Conservation (phyloP, 495 filamentous ascomycete genomes). For the Trichoderma virens region DNA sequence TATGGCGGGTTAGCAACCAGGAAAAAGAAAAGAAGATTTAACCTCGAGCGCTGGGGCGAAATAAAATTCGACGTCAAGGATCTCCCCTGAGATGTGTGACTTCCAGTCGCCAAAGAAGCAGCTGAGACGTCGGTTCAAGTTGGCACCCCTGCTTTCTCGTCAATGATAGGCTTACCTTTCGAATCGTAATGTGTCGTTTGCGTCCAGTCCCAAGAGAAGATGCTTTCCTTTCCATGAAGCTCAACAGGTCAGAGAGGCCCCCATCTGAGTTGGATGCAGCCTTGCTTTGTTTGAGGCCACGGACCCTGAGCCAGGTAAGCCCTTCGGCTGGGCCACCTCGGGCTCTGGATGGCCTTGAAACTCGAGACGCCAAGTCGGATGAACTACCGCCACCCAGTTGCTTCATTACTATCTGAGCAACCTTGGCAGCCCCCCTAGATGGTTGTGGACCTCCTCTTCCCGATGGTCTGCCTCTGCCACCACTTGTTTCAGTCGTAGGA, state of each 20-base stretch:
- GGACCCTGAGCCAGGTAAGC: conserved; percentile 44
- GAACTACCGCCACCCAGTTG: conserved; percentile 23
- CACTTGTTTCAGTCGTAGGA: neutral
- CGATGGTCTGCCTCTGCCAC: conserved; percentile 19
- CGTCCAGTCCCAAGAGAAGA: conserved; percentile 25
- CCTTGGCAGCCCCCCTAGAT: conserved; percentile 24
- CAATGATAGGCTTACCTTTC: conserved; percentile 67
- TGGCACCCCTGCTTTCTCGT: conserved; percentile 9
- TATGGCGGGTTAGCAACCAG: conserved; percentile 61
- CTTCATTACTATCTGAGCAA: conserved; percentile 26
- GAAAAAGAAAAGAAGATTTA: neutral
- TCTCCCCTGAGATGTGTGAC: neutral
- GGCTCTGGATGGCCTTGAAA: conserved; percentile 7
- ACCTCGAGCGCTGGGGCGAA: conserved; percentile 25
- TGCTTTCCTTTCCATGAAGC: conserved; percentile 78
- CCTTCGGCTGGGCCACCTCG: conserved; percentile 12
- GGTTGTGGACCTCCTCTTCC: conserved; percentile 7
- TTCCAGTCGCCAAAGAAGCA: conserved; percentile 3
- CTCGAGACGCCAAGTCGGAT: conserved; percentile 17
- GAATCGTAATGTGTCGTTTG: conserved; percentile 51
- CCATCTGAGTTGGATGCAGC: conserved; percentile 61
- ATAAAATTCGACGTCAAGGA: conserved; percentile 24
- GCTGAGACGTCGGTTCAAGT: neutral
- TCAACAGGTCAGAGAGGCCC: conserved; percentile 59
- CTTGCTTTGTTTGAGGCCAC: conserved; percentile 71